Evolutionary conservation across 371 early-diverging fungal species (phyloP).

Genomic region (Saksenaea oblongispora): DNA sequence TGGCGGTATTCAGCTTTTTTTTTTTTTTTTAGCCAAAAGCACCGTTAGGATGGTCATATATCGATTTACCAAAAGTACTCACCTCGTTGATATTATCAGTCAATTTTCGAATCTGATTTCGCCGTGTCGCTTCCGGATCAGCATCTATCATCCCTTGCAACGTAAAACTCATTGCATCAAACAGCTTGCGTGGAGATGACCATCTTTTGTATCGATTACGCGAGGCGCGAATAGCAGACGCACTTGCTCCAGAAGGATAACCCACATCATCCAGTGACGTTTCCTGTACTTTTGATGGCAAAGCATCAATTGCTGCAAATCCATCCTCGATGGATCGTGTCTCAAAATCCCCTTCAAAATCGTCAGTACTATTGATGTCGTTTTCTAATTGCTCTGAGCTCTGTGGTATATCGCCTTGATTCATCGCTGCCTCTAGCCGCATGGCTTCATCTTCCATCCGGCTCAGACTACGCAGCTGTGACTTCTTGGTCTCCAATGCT

Average conservation of each 20-base stretch:
- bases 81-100: conserved; percentile 71
- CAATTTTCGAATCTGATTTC: conserved; percentile 79
- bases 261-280: conserved; percentile 3
- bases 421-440: conserved; percentile 70
- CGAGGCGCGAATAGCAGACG: conserved; percentile 35
- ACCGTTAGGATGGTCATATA: background rate
- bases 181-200: conserved; percentile 51
- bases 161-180: conserved; percentile 65
- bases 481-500: conserved; percentile 66
- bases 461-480: conserved; percentile 62
- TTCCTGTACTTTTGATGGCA: conserved; percentile 13
- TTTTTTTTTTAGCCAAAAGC: background rate
- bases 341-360: conserved; percentile 24
- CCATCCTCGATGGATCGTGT: conserved; percentile 47
- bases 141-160: conserved; percentile 90
- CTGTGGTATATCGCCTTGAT: background rate
- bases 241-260: conserved; percentile 38
- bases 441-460: conserved; percentile 78
- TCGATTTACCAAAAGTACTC: background rate
- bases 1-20: conserved; percentile 67
- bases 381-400: background rate
- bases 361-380: background rate
- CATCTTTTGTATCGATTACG: conserved; percentile 46
- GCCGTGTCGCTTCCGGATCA: conserved; percentile 87
- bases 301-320: conserved; percentile 29